A percentile compares a stretch with the other conserved stretches of the same genome.
These are phyloP conservation scores for Termitomyces sp. DNA, from an alignment of 1,284 basidiomycete species.

Conservation along the genomic window DNA sequence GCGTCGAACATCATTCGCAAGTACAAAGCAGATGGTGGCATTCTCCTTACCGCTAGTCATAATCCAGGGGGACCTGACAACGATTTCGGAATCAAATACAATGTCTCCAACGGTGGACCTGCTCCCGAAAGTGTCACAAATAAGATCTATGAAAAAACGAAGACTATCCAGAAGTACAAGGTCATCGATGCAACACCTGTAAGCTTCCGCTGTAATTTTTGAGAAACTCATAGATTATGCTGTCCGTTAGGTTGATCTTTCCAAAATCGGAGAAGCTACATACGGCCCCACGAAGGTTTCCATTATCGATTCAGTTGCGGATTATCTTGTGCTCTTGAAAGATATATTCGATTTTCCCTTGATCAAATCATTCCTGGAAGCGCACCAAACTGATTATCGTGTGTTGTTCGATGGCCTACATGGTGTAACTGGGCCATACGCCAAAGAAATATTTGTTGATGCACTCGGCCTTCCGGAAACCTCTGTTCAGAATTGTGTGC, in stretches of 20 bases:
- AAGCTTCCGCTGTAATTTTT: constrained; percentile 26
- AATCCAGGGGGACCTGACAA: constrained; percentile 97
- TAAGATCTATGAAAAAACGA: constrained; percentile 90
- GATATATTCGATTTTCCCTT: constrained; percentile 92
- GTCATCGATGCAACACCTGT: constrained; percentile 76
- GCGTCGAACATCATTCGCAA: constrained; percentile 94
- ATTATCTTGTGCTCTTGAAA: constrained; percentile 84
- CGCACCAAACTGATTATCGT: constrained; percentile 64
- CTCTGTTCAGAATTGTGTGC: constrained; percentile 88
- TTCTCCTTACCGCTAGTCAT: constrained; percentile 96
- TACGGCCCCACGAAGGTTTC: constrained; percentile 84
- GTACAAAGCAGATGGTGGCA: constrained; percentile 95
- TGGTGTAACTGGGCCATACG: constrained; percentile 98
- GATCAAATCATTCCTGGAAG: constrained; percentile 86
- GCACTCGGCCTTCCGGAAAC: constrained; percentile 76
- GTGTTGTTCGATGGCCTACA: constrained; percentile 96
- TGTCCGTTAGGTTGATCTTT: constrained; percentile 67
- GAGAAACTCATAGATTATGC: neutral
- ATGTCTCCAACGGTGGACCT: constrained; percentile 94
- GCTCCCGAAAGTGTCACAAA: constrained; percentile 94
- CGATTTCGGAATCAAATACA: constrained; percentile 99
- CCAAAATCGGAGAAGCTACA: constrained; percentile 73
- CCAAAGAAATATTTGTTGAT: constrained; percentile 82
- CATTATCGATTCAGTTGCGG: constrained; percentile 91
- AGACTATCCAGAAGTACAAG: constrained; percentile 84